A percentile compares a stretch with the other conserved stretches of the same genome.
Conservation (phyloP, 1,284 basidiomycete species). For the Wallemia hederae region DNA sequence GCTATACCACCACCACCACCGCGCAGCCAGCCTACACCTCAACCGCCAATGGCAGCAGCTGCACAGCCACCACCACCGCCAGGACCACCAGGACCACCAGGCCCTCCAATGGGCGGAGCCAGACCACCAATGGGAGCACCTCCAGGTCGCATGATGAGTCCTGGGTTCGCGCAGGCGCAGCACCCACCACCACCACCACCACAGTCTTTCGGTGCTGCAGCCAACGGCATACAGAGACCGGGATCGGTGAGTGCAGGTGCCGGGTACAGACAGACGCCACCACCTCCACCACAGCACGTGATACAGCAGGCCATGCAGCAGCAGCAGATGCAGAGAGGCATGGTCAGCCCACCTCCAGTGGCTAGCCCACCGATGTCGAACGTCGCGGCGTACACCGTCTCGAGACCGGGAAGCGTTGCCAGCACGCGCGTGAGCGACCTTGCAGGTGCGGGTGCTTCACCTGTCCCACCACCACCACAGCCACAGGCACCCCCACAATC, state of each 20-base stretch:
- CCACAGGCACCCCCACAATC: too few species aligned
- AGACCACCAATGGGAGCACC: neutral
- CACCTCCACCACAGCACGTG: neutral
- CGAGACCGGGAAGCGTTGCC: conserved; percentile 13
- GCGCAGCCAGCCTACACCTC: conserved; percentile 1
- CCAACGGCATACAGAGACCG: neutral
- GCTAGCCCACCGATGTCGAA: conserved; percentile 16
- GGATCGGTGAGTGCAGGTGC: neutral
- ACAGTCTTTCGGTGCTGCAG: neutral
- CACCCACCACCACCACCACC: neutral
- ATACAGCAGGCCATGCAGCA: neutral
- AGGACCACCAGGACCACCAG: neutral
- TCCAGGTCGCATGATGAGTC: neutral
- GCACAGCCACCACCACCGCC: neutral
- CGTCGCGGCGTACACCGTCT: conserved; percentile 19
- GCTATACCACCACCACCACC: conserved; percentile 4
- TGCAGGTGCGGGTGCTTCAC: conserved; percentile 8
- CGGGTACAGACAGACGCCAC: neutral
- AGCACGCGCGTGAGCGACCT: conserved; percentile 9
- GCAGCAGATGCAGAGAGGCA: neutral
- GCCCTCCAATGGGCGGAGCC: neutral
- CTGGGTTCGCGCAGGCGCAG: neutral
- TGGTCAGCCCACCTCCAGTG: neutral
- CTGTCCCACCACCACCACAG: conserved; percentile 5
- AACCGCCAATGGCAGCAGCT: neutral